A percentile compares a stretch with the other conserved stretches of the same genome.
Conservation (phyloP, 1,284 basidiomycete genomes). For the Leccinum angustisporum region DNA sequence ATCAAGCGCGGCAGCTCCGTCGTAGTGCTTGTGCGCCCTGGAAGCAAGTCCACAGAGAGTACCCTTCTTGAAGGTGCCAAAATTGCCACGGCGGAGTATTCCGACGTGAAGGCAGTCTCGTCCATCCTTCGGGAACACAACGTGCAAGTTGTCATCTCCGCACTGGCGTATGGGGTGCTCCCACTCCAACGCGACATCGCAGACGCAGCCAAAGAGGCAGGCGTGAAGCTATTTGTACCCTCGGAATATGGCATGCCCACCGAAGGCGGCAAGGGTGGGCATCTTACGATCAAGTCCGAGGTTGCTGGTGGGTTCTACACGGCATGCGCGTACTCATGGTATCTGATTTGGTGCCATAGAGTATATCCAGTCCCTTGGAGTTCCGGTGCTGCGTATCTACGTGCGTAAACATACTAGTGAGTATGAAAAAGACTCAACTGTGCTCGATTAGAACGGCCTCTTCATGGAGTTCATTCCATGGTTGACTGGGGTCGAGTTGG, state of each 20-base stretch:
- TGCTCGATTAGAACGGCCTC: slow-evolving; percentile 25
- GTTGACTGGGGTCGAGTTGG: slow-evolving; percentile 22
- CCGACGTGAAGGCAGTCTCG: slow-evolving; percentile 28
- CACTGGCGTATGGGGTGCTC: slow-evolving; percentile 30
- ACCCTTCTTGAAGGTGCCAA: slow-evolving; percentile 30
- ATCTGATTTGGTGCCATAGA: slow-evolving; percentile 9
- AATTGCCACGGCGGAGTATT: slow-evolving; percentile 34
- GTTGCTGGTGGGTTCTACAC: slow-evolving; percentile 23
- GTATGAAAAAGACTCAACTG: background rate
- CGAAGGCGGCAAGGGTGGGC: slow-evolving; percentile 27
- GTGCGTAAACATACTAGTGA: slow-evolving; percentile 21
- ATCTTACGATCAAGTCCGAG: slow-evolving; percentile 25
- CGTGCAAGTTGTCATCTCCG: slow-evolving; percentile 38
- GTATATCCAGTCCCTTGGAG: slow-evolving; percentile 33
- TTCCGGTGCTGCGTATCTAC: slow-evolving; percentile 36
- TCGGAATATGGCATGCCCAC: slow-evolving; percentile 39
- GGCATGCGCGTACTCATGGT: background rate
- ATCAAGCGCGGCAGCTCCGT: slow-evolving; percentile 22
- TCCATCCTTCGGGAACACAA: slow-evolving; percentile 33
- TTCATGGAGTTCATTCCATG: slow-evolving; percentile 29
- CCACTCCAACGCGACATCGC: slow-evolving; percentile 34
- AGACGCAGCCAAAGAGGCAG: slow-evolving; percentile 38
- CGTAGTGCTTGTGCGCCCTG: slow-evolving; percentile 25
- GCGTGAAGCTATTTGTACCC: slow-evolving; percentile 41
- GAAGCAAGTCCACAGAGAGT: slow-evolving; percentile 22